Percentiles rank a stretch among this genome's conserved stretches.
These are phyloP conservation scores for Alternaria sp. DNA, from an alignment of 2,329 filamentous ascomycete species.

Conservation along the genomic window DNA sequence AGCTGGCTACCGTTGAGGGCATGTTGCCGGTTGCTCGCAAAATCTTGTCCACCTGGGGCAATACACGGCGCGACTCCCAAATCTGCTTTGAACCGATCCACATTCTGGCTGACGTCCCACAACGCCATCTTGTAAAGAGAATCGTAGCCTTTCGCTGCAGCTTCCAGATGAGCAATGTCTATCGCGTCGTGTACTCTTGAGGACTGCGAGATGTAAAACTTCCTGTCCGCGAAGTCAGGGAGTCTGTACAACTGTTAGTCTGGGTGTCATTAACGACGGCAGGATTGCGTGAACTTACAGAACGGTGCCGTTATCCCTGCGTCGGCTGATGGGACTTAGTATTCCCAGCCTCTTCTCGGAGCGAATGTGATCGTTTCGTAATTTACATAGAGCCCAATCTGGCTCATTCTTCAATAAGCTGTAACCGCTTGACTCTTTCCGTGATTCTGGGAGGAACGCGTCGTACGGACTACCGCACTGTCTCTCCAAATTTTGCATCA, in stretches of 20 bases:
- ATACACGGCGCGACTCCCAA: slow-evolving; percentile 72
- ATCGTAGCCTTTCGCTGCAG: slow-evolving; percentile 62
- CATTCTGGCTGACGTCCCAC: slow-evolving; percentile 76
- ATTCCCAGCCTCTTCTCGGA: slow-evolving; percentile 61
- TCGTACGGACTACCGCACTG: slow-evolving; percentile 69
- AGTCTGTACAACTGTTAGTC: slow-evolving; percentile 41
- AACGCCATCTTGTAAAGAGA: slow-evolving; percentile 62
- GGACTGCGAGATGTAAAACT: slow-evolving; percentile 62
- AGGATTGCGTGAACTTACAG: slow-evolving; percentile 14
- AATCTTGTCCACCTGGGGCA: slow-evolving; percentile 71
- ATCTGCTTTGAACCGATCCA: slow-evolving; percentile 66
- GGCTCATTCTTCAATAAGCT: slow-evolving; percentile 37
- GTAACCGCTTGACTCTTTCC: slow-evolving; percentile 60
- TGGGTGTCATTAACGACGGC: not conserved
- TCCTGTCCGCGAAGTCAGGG: slow-evolving; percentile 65
- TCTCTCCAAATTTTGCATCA: slow-evolving; percentile 61
- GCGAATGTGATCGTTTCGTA: slow-evolving; percentile 68
- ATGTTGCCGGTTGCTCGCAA: slow-evolving; percentile 67
- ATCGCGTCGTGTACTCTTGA: slow-evolving; percentile 72
- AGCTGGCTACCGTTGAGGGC: slow-evolving; percentile 70
- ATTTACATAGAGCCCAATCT: slow-evolving; percentile 66
- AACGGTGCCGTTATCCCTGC: slow-evolving; percentile 64
- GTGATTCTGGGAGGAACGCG: slow-evolving; percentile 66
- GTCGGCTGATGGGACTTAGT: slow-evolving; percentile 67
- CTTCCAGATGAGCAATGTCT: slow-evolving; percentile 68